Conservation (phyloP, 2,329 filamentous ascomycete genomes). For the Decorospora gaudefroyi region DNA sequence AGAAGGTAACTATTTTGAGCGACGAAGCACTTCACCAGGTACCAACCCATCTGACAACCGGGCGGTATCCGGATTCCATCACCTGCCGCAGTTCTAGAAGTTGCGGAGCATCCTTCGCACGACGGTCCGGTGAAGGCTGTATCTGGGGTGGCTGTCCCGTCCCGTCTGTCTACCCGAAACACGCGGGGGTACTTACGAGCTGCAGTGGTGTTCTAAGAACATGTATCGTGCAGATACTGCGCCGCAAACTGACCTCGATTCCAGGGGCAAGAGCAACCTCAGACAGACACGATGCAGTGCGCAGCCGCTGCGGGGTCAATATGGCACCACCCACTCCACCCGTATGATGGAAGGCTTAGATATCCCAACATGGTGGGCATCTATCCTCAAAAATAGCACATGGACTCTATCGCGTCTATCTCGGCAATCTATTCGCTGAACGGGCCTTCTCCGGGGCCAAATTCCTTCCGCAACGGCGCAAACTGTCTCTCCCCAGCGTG, state of each 20-base stretch:
- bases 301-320: background rate
- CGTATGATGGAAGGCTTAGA: background rate
- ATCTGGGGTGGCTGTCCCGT: too few relatives aligned
- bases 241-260: conserved; percentile 1
- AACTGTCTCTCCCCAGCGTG: background rate
- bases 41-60: too few relatives aligned
- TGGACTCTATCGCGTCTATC: background rate
- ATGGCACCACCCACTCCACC: background rate
- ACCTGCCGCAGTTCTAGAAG: background rate
- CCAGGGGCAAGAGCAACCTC: background rate
- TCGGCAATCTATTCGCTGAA: background rate
- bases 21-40: background rate
- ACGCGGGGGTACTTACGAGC: background rate
- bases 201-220: conserved; percentile 3
- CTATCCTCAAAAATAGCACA: conserved; percentile 1
- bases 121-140: background rate
- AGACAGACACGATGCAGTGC: background rate
- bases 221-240: background rate
- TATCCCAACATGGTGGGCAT: background rate
- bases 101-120: background rate
- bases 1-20: too few relatives aligned
- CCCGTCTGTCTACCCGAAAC: background rate
- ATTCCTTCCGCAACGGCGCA: background rate
- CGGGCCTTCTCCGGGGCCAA: background rate
- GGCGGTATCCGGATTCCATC: too few relatives aligned